Base-by-base conservation (phyloP, 78 protist genomes). In the Creolimax fragrantissima region DNA sequence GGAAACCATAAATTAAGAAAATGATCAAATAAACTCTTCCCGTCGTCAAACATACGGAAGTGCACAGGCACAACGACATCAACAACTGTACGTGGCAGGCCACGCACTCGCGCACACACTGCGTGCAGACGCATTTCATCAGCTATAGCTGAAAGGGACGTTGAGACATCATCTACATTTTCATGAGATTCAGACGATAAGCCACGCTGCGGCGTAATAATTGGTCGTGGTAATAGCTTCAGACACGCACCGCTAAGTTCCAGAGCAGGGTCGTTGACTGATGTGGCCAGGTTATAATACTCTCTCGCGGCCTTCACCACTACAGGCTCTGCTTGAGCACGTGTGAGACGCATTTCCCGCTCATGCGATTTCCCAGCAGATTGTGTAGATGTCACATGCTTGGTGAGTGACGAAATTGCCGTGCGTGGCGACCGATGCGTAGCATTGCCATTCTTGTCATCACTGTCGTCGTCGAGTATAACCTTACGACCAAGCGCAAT, bases 251-350 rank as follows among this genome's bases (percentile, higher is more conserved):
- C 5, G 7, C 42, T 24, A 32, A 83, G 5, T 36, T 24, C 86
- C 7, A 83, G 7, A 1, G 86, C 7, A 41, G 86, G 5, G 86
- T 83, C 86, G 35, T 11, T 5, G 41, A 35, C 7, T 32, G 42
- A 35, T 6, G 5, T 32, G 5, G 86, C 86, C 7, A 41, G 37
- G 86, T 83, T 83, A 41, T 35, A 83, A 24, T 83, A 83, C 86
- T 83, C 86, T 24, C 86, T 6, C 44, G 86, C 86, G 35, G 86
- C 86, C 86, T 83, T 83, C 44, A 83, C 1, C 86, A 83, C 86
- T 24, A 83, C 37, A 24, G 86, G 86, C 7, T 83, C 74, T 17
- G 74, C 74, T 58, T 58, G 74, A 32, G 11, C 24, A 32, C 24
- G 74, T 17, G 74, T 58, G n/a, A n/a, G n/a, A n/a, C n/a, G n/a